Evolutionary conservation across 2,329 filamentous ascomycete species (phyloP).

Genomic region (Ophiosphaerella herpotricha): DNA sequence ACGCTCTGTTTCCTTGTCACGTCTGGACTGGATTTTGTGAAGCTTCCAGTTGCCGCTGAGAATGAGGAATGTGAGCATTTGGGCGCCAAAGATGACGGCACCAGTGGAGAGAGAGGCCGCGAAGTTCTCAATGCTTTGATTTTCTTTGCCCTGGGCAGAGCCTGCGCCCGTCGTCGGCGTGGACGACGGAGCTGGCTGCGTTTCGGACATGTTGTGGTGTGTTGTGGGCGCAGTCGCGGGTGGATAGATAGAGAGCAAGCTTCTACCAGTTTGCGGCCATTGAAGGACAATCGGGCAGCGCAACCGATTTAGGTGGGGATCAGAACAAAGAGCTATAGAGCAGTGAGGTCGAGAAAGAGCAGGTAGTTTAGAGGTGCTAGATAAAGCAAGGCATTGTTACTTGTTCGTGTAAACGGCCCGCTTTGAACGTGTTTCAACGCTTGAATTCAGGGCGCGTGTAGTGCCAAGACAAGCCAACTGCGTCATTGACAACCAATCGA

Average conservation of each 20-base stretch:
- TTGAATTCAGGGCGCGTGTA: slow-evolving; percentile 7
- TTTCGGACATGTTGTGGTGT: slow-evolving; percentile 12
- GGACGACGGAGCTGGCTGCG: slow-evolving; percentile 1
- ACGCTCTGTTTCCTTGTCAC: slow-evolving; percentile 27
- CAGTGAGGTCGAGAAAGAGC: neutral
- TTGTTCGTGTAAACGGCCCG: neutral
- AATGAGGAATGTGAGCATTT: slow-evolving; percentile 40
- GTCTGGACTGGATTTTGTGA: slow-evolving; percentile 20
- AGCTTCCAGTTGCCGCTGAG: slow-evolving; percentile 47
- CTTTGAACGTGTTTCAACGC: slow-evolving; percentile 7
- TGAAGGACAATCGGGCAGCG: neutral
- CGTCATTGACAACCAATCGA: slow-evolving; percentile 1
- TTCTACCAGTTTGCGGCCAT: slow-evolving; percentile 1
- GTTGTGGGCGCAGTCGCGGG: neutral
- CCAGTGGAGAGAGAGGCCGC: slow-evolving; percentile 43
- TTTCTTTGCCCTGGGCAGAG: slow-evolving; percentile 17
- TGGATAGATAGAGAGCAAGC: neutral
- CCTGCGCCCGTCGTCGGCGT: slow-evolving; percentile 8
- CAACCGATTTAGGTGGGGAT: neutral
- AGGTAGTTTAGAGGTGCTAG: neutral
- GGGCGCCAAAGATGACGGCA: slow-evolving; percentile 42
- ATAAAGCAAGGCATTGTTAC: neutral
- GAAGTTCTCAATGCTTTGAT: slow-evolving; percentile 46
- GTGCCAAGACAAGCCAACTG: slow-evolving; percentile 4
- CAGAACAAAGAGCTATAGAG: neutral